Conservation (phyloP, 2,329 filamentous ascomycete genomes). For the Beauveria sp. region DNA sequence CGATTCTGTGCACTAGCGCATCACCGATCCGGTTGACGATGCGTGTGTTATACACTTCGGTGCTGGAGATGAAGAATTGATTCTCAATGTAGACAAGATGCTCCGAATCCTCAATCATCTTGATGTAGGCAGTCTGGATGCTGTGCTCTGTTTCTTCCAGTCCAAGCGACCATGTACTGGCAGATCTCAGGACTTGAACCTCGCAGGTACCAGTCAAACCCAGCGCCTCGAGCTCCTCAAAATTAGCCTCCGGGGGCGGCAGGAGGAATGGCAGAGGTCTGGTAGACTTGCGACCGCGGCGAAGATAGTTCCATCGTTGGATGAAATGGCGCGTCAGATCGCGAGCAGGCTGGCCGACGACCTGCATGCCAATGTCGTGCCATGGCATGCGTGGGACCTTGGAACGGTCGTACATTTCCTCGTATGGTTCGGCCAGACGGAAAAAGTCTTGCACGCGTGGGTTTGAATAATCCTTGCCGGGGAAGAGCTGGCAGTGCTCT, state of each 20-base stretch:
- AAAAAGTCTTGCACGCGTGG: constrained; percentile 94
- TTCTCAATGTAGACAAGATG: constrained; percentile 99
- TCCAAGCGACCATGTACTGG: constrained; percentile 84
- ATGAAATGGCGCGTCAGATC: constrained; percentile 95
- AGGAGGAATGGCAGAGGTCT: constrained; percentile 88
- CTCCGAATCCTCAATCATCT: constrained; percentile 89
- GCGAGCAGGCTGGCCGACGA: constrained; percentile 89
- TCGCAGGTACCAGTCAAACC: constrained; percentile 92
- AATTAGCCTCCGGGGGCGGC: constrained; percentile 85
- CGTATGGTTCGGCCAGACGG: constrained; percentile 85
- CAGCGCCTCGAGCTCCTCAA: constrained; percentile 76
- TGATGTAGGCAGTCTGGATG: constrained; percentile 91
- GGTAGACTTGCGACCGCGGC: constrained; percentile 86
- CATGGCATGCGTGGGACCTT: constrained; percentile 92
- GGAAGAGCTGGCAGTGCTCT: constrained; percentile 92
- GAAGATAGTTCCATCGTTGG: constrained; percentile 95
- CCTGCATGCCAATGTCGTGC: constrained; percentile 97
- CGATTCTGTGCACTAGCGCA: constrained; percentile 85
- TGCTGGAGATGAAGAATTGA: constrained; percentile 95
- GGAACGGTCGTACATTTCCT: constrained; percentile 95
- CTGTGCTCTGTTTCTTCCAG: constrained; percentile 84
- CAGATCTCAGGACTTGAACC: constrained; percentile 89
- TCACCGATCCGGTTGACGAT: constrained; percentile 93
- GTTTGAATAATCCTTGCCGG: constrained; percentile 97
- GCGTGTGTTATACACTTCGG: constrained; percentile 76